Evolutionary conservation across 2,329 filamentous ascomycete genomes (phyloP).

Genomic region (Colletotrichum euphorbiae): DNA sequence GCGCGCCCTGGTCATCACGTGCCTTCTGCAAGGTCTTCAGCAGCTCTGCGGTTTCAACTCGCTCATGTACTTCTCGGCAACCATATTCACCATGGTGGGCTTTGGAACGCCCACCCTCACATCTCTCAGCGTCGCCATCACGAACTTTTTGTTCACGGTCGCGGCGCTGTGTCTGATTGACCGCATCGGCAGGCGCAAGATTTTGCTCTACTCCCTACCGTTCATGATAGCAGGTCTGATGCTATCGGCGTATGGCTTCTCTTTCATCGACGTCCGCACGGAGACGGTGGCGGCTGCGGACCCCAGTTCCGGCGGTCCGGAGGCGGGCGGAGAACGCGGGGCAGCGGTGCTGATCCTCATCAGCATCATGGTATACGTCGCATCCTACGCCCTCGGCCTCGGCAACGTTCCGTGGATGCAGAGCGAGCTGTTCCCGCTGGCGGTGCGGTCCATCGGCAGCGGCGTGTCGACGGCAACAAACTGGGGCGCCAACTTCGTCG

Average conservation of each 20-base stretch:
- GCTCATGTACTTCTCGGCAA: conserved; percentile 91
- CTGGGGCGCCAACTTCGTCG: conserved; percentile 87
- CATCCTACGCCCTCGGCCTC: conserved; percentile 85
- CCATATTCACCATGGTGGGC: conserved; percentile 81
- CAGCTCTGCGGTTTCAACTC: conserved; percentile 93
- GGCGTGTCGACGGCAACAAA: conserved; percentile 82
- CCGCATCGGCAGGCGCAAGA: conserved; percentile 80
- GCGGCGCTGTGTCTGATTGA: conserved; percentile 82
- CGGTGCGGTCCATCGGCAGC: conserved; percentile 78
- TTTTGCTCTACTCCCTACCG: conserved; percentile 85
- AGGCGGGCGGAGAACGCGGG: conserved; percentile 41
- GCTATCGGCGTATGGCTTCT: conserved; percentile 79
- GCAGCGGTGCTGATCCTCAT: conserved; percentile 72
- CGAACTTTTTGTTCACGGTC: conserved; percentile 85
- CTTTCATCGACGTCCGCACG: conserved; percentile 63
- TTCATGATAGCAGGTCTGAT: conserved; percentile 83
- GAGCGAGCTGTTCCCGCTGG: conserved; percentile 87
- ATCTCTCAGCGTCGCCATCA: conserved; percentile 82
- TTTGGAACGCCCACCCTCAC: conserved; percentile 84
- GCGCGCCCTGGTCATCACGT: conserved; percentile 85
- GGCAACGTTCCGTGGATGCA: conserved; percentile 98
- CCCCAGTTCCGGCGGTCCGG: conserved; percentile 38
- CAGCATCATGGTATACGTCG: conserved; percentile 86
- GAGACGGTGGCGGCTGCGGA: conserved; percentile 43
- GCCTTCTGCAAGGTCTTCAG: conserved; percentile 86